phyloP scores from a whole-genome alignment of 345 rosid species.

The Noccaea caerulescens region DNA sequence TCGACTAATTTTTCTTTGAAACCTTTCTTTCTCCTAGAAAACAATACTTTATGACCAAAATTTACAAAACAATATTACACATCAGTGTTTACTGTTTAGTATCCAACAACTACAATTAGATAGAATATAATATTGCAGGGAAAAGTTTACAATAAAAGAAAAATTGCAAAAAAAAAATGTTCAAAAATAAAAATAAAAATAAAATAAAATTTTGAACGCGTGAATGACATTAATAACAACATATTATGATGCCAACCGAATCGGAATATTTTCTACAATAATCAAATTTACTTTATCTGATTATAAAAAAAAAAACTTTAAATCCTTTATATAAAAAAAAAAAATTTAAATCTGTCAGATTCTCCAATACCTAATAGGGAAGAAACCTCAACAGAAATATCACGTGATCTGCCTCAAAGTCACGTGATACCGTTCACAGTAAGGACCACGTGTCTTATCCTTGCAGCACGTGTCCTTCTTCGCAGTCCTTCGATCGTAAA shows the following conservation, averaged over 20 bases:
- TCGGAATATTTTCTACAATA: conserved; percentile 18
- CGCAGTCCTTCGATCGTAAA: conserved; percentile 1
- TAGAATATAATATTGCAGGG: neutral
- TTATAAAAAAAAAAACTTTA: neutral
- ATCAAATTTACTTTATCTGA: conserved; percentile 11
- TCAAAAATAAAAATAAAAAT: neutral
- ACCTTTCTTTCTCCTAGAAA: neutral
- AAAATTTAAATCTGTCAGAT: conserved; percentile 25
- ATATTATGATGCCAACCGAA: conserved; percentile 9
- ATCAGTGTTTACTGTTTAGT: neutral
- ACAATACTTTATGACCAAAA: too few relatives aligned
- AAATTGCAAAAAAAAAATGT: neutral
- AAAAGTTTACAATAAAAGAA: neutral
- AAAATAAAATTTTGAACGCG: neutral
- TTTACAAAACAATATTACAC: neutral
- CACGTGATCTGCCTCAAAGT: conserved; percentile 31
- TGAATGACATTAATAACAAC: neutral
- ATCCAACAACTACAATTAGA: neutral
- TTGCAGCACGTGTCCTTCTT: conserved; percentile 32
- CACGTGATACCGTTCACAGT: conserved; percentile 29
- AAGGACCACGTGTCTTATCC: conserved; percentile 22
- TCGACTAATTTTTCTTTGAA: neutral
- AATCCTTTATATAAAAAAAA: too few relatives aligned
- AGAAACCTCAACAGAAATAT: conserved; percentile 18
- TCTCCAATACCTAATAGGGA: conserved; percentile 13